Evolutionary conservation across 805 yeast genomes (phyloP).

Genomic region (Cyberlindnera amylophila): DNA sequence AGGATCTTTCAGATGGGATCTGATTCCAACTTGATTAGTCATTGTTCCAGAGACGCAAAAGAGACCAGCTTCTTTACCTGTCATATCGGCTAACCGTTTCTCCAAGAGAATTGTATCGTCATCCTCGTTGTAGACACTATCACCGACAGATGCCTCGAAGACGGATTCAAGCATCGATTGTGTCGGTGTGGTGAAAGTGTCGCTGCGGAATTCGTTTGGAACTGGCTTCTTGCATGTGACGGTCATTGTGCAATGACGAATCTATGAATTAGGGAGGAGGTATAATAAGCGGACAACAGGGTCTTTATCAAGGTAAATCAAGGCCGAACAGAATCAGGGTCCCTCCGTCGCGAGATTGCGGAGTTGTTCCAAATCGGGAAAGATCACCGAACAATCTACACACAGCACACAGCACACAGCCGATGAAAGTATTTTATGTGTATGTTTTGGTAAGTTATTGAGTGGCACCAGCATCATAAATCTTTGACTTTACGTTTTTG

Average conservation of each 20-base stretch:
- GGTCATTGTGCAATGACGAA: too few relatives aligned
- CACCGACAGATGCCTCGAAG: conserved; percentile 63
- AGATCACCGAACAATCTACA: too few relatives aligned
- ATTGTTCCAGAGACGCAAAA: conserved; percentile 88
- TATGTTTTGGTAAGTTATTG: too few relatives aligned
- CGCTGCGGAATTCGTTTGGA: conserved; percentile 59
- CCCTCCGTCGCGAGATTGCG: too few relatives aligned
- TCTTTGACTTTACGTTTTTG: conserved; percentile 7
- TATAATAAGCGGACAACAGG: too few relatives aligned
- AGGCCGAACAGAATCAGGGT: too few relatives aligned
- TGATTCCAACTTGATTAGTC: conserved; percentile 84
- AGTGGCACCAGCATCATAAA: conserved; percentile 3
- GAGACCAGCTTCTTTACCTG: conserved; percentile 80
- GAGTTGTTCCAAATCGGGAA: too few relatives aligned
- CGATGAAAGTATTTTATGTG: too few relatives aligned
- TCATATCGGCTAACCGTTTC: conserved; percentile 54
- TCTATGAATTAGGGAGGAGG: not conserved
- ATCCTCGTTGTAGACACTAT: conserved; percentile 86
- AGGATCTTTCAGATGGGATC: conserved; percentile 75
- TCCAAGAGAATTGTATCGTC: conserved; percentile 63
- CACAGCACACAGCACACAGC: too few relatives aligned
- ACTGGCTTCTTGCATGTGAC: conserved; percentile 4
- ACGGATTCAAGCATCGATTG: conserved; percentile 65
- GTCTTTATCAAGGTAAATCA: too few relatives aligned
- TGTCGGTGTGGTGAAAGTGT: conserved; percentile 90